These are phyloP conservation scores for Trifolium subterraneum DNA, from an alignment of 306 rosid species.

Conservation along the genomic window DNA sequence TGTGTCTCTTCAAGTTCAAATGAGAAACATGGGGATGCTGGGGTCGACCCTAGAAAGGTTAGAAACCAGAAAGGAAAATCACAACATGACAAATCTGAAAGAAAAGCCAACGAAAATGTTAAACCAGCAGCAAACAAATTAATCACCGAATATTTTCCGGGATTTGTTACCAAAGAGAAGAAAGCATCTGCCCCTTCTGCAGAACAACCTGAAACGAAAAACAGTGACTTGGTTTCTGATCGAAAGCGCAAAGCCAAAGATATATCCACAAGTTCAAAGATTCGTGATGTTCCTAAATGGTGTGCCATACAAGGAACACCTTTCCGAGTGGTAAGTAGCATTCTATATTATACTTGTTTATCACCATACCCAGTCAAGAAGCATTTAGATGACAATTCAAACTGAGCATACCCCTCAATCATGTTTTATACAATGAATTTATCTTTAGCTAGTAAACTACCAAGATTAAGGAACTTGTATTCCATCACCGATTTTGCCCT, in stretches of 20 bases:
- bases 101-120: constrained; percentile 46
- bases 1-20: constrained; percentile 34
- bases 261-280: constrained; percentile 52
- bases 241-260: constrained; percentile 51
- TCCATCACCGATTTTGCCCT: neutral
- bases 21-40: constrained; percentile 44
- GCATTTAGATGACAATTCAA: no score
- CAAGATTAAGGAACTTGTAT: no score
- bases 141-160: constrained; percentile 84
- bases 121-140: constrained; percentile 70
- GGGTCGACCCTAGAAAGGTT: constrained; percentile 45
- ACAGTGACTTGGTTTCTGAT: constrained; percentile 44
- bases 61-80: constrained; percentile 50
- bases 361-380: no score
- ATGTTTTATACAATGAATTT: no score
- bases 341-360: constrained; percentile 32
- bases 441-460: no score
- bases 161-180: constrained; percentile 61
- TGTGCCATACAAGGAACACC: constrained; percentile 89
- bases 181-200: constrained; percentile 47
- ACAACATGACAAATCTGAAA: constrained; percentile 51
- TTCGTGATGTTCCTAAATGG: constrained; percentile 77
- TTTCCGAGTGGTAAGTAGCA: constrained; percentile 79
- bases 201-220: constrained; percentile 48
- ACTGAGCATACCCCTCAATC: no score